phyloP scores from a whole-genome alignment of 2,329 filamentous ascomycete species.

The Pseudopyricularia cyperi region DNA sequence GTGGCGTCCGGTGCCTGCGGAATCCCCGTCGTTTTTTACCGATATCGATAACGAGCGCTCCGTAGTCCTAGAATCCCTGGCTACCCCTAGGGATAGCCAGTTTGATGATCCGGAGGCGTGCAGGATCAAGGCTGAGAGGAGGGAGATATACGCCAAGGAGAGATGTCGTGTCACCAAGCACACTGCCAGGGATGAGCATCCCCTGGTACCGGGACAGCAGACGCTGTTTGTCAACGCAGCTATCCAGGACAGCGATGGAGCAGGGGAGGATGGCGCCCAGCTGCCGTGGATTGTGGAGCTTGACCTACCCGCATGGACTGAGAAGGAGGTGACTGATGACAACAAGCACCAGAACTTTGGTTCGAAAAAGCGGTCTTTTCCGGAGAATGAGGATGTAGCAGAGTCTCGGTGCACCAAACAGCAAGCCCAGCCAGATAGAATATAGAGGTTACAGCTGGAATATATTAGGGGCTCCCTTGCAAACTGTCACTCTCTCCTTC shows the following conservation, averaged over 20 bases:
- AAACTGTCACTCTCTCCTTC: too few species aligned
- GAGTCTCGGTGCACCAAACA: not conserved
- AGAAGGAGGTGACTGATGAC: not conserved
- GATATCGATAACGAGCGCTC: constrained; percentile 33
- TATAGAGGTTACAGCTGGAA: not conserved
- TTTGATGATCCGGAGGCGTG: constrained; percentile 1
- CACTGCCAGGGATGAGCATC: constrained; percentile 14
- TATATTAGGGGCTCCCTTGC: too few species aligned
- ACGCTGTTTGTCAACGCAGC: constrained; percentile 45
- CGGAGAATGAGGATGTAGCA: not conserved
- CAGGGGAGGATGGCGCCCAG: not conserved
- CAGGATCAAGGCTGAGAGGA: not conserved
- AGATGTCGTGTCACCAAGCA: constrained; percentile 19
- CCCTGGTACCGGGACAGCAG: constrained; percentile 21
- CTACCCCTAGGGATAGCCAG: constrained; percentile 8
- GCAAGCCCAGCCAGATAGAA: not conserved
- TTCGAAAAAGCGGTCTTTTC: not conserved
- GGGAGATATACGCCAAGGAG: constrained; percentile 2
- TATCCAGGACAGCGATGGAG: constrained; percentile 13
- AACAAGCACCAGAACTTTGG: not conserved
- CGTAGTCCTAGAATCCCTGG: constrained; percentile 19
- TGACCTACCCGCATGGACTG: not conserved
- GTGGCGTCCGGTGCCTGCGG: constrained; percentile 26
- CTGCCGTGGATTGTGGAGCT: not conserved
- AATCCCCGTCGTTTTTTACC: constrained; percentile 27